Evolutionary conservation across 345 rosid genomes (phyloP).

Genomic region (Syzygium grande): DNA sequence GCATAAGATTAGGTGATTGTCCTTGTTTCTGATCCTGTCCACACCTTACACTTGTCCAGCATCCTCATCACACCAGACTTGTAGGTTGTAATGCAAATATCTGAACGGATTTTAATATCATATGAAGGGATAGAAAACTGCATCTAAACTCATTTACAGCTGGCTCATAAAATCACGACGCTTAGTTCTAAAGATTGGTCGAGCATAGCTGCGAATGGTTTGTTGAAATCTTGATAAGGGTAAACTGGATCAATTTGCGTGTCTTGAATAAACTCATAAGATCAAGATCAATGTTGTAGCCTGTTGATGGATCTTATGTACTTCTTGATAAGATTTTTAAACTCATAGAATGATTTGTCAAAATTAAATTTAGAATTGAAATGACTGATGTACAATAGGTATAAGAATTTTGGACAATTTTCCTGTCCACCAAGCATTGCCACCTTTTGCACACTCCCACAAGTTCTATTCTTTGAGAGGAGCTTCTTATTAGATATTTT

Average conservation of each 20-base stretch:
- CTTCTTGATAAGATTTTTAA: neutral
- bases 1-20: neutral
- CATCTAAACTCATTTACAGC: neutral
- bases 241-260: neutral
- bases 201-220: neutral
- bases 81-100: neutral
- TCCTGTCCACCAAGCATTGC: neutral
- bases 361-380: no score
- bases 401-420: no score
- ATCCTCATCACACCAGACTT: neutral
- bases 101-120: neutral
- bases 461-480: neutral
- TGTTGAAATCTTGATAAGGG: neutral
- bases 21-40: neutral
- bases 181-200: neutral
- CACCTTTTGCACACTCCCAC: neutral
- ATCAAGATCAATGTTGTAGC: neutral
- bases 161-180: neutral
- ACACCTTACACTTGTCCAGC: neutral
- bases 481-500: slow-evolving; percentile 15
- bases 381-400: no score
- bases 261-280: neutral
- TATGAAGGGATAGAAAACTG: neutral
- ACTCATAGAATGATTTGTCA: no score
- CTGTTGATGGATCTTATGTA: neutral